These are phyloP conservation scores for Solanum microdontum DNA, from an alignment of 257 asterid genomes.

Conservation along the genomic window DNA sequence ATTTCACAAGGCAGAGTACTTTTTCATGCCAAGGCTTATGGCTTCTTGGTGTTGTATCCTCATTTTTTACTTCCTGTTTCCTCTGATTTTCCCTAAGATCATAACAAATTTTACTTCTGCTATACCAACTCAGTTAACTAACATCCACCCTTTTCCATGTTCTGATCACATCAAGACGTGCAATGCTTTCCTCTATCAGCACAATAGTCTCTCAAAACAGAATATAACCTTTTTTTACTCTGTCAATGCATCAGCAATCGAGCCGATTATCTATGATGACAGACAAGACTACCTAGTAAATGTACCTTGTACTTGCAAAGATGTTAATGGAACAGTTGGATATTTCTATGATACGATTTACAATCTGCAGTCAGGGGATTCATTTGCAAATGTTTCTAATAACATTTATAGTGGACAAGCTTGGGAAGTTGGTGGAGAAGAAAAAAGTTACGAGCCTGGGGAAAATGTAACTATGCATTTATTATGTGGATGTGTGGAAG, in stretches of 20 bases:
- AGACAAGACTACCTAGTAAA: conserved; percentile 35
- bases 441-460: conserved; percentile 4
- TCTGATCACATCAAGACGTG: conserved; percentile 23
- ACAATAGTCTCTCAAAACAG: conserved; percentile 18
- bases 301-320: conserved; percentile 44
- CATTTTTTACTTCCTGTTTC: conserved; percentile 10
- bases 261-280: conserved; percentile 8
- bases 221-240: conserved; percentile 29
- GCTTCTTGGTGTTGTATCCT: conserved; percentile 16
- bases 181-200: conserved; percentile 45
- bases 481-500: conserved; percentile 53
- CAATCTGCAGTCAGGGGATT: conserved; percentile 9
- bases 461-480: conserved; percentile 24
- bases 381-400: conserved; percentile 29
- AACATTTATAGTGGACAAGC: conserved; percentile 39
- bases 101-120: neutral
- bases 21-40: conserved; percentile 14
- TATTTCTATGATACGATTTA: conserved; percentile 47
- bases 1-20: neutral
- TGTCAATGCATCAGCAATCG: conserved; percentile 27
- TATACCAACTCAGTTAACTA: neutral
- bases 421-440: conserved; percentile 24
- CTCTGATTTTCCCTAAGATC: neutral
- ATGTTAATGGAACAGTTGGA: conserved; percentile 26
- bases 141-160: conserved; percentile 26